These are phyloP conservation scores for Melampsora larici-populina DNA, from an alignment of 1,284 basidiomycete genomes.

Conservation along the genomic window DNA sequence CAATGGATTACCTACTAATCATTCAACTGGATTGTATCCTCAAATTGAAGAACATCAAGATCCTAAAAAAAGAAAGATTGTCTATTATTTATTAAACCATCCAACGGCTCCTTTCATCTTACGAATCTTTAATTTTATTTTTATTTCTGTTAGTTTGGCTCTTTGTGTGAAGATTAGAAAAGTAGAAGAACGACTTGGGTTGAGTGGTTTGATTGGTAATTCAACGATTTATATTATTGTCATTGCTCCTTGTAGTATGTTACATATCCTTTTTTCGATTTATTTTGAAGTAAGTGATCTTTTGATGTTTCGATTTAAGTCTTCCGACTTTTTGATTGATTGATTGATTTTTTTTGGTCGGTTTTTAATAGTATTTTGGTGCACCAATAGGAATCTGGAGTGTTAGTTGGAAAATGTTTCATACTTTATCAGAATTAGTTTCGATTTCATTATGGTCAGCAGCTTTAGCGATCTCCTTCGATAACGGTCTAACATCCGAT, in stretches of 20 bases:
- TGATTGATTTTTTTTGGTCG: background rate
- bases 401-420: constrained; percentile 73
- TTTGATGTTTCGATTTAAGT: too few relatives aligned
- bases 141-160: constrained; percentile 74
- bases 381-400: constrained; percentile 83
- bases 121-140: constrained; percentile 75
- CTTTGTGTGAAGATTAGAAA: constrained; percentile 71
- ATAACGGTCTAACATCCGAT: constrained; percentile 83
- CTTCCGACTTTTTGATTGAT: constrained; percentile 55
- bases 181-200: constrained; percentile 60
- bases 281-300: constrained; percentile 46
- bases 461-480: constrained; percentile 78
- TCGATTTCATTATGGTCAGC: constrained; percentile 90
- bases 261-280: constrained; percentile 78
- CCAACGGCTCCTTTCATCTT: constrained; percentile 63
- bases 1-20: background rate
- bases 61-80: constrained; percentile 51
- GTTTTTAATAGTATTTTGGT: constrained; percentile 71
- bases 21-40: background rate
- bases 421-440: constrained; percentile 74
- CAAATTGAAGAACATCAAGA: constrained; percentile 16
- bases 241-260: constrained; percentile 74
- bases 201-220: constrained; percentile 71
- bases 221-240: constrained; percentile 79
- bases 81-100: constrained; percentile 49